Evolutionary conservation across 768 basidiomycete genomes (phyloP).

Genomic region (Lactarius pseudohatsudake): DNA sequence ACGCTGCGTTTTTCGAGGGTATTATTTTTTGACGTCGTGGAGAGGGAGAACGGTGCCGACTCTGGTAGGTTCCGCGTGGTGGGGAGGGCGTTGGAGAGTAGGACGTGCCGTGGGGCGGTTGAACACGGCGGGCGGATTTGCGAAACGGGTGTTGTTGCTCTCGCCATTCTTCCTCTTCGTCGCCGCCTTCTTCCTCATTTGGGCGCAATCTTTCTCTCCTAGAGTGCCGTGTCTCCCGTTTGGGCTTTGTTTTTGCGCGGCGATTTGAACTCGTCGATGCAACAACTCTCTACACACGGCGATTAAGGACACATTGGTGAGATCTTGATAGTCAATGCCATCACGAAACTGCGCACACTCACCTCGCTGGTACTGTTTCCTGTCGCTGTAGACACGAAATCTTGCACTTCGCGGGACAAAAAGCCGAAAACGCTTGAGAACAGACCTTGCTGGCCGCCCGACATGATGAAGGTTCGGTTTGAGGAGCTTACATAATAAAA

Average conservation of each 20-base stretch:
- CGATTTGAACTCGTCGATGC: slow-evolving; percentile 12
- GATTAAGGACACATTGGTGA: background rate
- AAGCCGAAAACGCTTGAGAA: slow-evolving; percentile 66
- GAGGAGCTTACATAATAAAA: slow-evolving; percentile 24
- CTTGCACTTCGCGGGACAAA: slow-evolving; percentile 68
- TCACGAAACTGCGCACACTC: slow-evolving; percentile 3
- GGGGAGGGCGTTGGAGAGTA: slow-evolving; percentile 15
- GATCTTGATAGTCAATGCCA: background rate
- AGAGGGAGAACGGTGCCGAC: slow-evolving; percentile 4
- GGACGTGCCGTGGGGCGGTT: slow-evolving; percentile 18
- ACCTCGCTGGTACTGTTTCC: slow-evolving; percentile 38
- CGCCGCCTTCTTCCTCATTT: background rate
- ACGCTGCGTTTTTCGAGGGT: background rate
- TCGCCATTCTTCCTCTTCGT: slow-evolving; percentile 13
- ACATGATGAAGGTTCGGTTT: slow-evolving; percentile 14
- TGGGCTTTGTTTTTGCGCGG: background rate
- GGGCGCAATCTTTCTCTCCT: slow-evolving; percentile 9
- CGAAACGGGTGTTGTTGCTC: slow-evolving; percentile 10
- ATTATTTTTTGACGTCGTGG: slow-evolving; percentile 1
- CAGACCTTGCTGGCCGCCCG: slow-evolving; percentile 38
- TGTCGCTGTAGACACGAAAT: slow-evolving; percentile 68
- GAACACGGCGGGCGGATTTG: slow-evolving; percentile 3
- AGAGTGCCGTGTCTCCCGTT: background rate
- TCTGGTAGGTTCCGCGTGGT: background rate
- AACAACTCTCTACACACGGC: background rate